Evolutionary conservation across 164 flowering plant species (phyloP), one percentile per base, ranked within the genome.

Genomic region (Nymphaea thermarum): DNA sequence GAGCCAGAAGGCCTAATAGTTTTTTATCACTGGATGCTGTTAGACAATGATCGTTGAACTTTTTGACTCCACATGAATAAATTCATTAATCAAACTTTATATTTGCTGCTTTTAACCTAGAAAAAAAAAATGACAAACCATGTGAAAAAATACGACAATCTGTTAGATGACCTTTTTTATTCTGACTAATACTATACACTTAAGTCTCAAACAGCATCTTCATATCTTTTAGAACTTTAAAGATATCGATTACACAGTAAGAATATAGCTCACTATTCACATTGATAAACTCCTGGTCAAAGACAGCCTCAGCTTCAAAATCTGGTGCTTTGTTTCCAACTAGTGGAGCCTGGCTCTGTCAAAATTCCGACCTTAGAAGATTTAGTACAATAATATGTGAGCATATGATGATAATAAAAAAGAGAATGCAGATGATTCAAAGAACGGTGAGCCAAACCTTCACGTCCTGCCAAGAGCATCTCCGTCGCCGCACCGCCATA

Each of bases 281-380:
- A 79, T 95, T 86, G 73, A 92, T 85, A 75, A 95, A 95, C 74
- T 95, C 98, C 75, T 92, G 99, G 75, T 95, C 99, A 67, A 92
- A 92, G 59, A 95, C 99, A 25, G 99, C 99, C 81, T 95, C 99
- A 18, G 99, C 99, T 74, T 87, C 97, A 76, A 95, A 95, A 78
- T 92, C 97, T 2, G 99, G 99, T 42, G 98, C 99, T 36, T 2
- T 47, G 71, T 92, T 95, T 72, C 99, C 99, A 69, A 95, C 99
- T 66, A 95, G 71, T 16, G 99, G 98, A 68, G 79, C 75, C 51
- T 85, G 92, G 67, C 77, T 68, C 89, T 82, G 82, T 47, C 55
- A 47, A 47, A 47, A 47, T 47, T 12, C 7, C 12, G 55, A 47
- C 11, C 7, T 47, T 12, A 47, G 55, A 2, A 47, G 11, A 5